A percentile compares a stretch with the other conserved stretches of the same genome.
phyloP scores from a whole-genome alignment of 257 asterid species.

The Misopates orontium region DNA sequence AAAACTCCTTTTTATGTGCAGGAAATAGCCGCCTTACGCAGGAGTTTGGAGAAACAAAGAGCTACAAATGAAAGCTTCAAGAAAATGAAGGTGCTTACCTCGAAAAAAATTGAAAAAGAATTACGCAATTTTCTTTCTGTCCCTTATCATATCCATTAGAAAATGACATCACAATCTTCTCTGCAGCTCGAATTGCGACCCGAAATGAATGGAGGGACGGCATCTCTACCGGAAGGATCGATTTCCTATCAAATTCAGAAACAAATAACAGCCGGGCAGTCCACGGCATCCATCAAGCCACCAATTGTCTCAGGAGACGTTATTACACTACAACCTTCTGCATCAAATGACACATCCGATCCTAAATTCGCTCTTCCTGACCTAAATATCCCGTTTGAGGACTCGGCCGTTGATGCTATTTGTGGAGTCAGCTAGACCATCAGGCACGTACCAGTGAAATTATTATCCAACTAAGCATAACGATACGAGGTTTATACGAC shows the following conservation, averaged over 20 bases:
- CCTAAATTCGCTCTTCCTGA: constrained; percentile 42
- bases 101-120: too few species aligned
- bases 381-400: constrained; percentile 47
- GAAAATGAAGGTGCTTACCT: constrained; percentile 56
- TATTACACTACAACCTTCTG: constrained; percentile 6
- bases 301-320: constrained; percentile 6
- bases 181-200: constrained; percentile 43
- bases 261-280: not conserved
- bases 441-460: not conserved
- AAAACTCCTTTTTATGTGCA: constrained; percentile 24
- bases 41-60: constrained; percentile 54
- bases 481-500: constrained; percentile 22
- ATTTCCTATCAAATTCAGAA: constrained; percentile 20
- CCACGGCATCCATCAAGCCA: constrained; percentile 1
- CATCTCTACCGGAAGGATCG: constrained; percentile 24
- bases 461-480: constrained; percentile 1
- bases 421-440: constrained; percentile 34
- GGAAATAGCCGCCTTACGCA: constrained; percentile 44
- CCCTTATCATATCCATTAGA: not conserved
- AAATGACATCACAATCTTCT: constrained; percentile 4
- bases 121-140: too few species aligned
- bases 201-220: constrained; percentile 18
- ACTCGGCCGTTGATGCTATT: constrained; percentile 20
- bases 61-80: constrained; percentile 54
- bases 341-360: constrained; percentile 10